Evolutionary conservation across 352 stramenopile species (phyloP).

Genomic region (Phytophthora sojae): DNA sequence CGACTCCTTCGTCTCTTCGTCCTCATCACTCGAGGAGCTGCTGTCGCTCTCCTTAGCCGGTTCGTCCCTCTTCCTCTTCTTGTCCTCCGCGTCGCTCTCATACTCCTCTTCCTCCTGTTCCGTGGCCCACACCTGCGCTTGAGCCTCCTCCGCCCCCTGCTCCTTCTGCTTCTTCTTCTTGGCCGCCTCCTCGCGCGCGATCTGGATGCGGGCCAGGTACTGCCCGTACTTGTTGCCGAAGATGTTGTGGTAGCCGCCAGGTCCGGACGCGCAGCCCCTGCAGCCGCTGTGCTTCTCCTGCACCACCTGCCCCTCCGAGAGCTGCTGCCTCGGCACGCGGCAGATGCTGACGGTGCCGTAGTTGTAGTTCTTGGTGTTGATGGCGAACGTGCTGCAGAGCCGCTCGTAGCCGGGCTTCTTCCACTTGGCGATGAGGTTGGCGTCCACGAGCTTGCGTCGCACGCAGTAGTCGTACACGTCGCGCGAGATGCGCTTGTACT

Average conservation of each 20-base stretch:
- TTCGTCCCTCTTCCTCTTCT: slow-evolving; percentile 44
- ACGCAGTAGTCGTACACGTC: slow-evolving; percentile 99
- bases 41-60: slow-evolving; percentile 25
- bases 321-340: slow-evolving; percentile 95
- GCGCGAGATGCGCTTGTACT: slow-evolving; percentile 94
- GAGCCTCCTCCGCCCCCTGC: not conserved
- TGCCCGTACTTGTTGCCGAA: slow-evolving; percentile 99
- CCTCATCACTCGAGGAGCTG: too few relatives aligned
- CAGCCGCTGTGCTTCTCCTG: slow-evolving; percentile 97
- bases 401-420: slow-evolving; percentile 99
- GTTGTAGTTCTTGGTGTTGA: slow-evolving; percentile 99
- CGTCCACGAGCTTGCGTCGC: slow-evolving; percentile 94
- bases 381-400: slow-evolving; percentile 98
- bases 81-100: slow-evolving; percentile 44
- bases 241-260: slow-evolving; percentile 96
- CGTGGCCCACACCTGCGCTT: slow-evolving; percentile 57
- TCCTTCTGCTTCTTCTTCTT: slow-evolving; percentile 23
- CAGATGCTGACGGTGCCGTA: slow-evolving; percentile 99
- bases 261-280: slow-evolving; percentile 95
- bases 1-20: slow-evolving; percentile 41
- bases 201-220: slow-evolving; percentile 97
- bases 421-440: slow-evolving; percentile 98
- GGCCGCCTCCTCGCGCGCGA: slow-evolving; percentile 86
- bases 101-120: slow-evolving; percentile 74
- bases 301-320: slow-evolving; percentile 89